Base-by-base conservation (phyloP, 2,329 filamentous ascomycete species). In the Paecilomyces sp. region DNA sequence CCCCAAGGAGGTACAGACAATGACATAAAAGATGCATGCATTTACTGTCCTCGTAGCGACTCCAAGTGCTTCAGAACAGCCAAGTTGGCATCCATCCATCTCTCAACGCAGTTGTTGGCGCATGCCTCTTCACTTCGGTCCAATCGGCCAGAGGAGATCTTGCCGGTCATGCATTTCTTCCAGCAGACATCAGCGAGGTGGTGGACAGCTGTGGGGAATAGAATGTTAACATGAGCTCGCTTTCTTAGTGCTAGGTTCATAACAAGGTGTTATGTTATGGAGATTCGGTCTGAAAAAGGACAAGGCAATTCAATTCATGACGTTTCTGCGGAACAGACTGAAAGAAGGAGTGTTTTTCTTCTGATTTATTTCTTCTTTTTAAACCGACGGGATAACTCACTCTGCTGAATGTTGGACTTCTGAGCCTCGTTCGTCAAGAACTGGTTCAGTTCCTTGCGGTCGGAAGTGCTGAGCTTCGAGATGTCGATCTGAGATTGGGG, bases 91-190 rank as follows among this genome's bases (percentile, higher is more conserved):
- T 99, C 94, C 79, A 97, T 83, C 78, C 95, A 97, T 59, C 94
- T 84, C 70, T 96, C 90, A 59, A 97, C 92, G 71, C 94, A 99
- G 80, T 96, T 97, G 74, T 87, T 82, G 74, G 96, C 84, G 75
- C 94, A 99, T 8, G 81, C 78, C 79, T 94, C 88, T 79, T 99
- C 94, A 62, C 77, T 80, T 69, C 83, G 84, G 66, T 95, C 91
- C 66, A 99, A 80, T 68, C 86, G 85, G 30, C 86, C 84, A 62
- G 82, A 84, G 66, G 87, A 87, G 73, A 97, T 88, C 60, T 81
- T 82, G 58, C 86, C 81, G 8, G 89, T 88, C 62, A 97, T 82
- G 81, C 94, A 99, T 80, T 97, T 97, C 73, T 88, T 91, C 87
- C 92, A 99, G 84, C 94, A 99, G 62, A 89, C 85, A 69, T 94